Conservation (phyloP, 2,329 filamentous ascomycete species). For the Botrytis aclada region DNA sequence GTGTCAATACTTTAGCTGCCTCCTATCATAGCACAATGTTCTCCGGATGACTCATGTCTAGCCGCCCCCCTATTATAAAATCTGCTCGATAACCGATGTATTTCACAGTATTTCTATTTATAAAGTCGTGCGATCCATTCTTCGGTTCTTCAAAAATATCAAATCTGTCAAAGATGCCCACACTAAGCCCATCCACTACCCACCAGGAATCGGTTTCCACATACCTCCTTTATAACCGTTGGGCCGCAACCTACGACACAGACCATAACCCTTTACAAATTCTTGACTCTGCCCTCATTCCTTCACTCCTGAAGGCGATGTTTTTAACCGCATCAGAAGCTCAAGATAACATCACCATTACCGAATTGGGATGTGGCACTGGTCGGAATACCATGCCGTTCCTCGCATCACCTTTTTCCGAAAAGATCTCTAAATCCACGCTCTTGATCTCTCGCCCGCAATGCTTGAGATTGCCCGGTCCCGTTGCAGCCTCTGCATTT, state of each 20-base stretch:
- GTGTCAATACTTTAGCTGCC: not conserved
- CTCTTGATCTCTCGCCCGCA: conserved; percentile 51
- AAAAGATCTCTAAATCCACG: conserved; percentile 33
- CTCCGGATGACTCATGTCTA: not conserved
- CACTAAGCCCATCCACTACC: conserved; percentile 21
- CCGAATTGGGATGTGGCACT: conserved; percentile 64
- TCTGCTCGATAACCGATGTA: not conserved
- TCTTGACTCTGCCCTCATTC: conserved; percentile 57
- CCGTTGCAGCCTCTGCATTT: conserved; percentile 13
- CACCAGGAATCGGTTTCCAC: conserved; percentile 40
- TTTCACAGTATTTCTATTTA: not conserved
- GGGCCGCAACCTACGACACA: conserved; percentile 57
- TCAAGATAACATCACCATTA: conserved; percentile 41
- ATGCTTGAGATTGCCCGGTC: conserved; percentile 55
- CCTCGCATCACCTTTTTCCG: conserved; percentile 27
- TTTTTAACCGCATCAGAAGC: conserved; percentile 36
- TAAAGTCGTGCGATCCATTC: not conserved
- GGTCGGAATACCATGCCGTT: conserved; percentile 60
- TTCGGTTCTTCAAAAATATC: not conserved
- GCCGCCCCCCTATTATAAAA: not conserved
- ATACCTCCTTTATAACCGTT: conserved; percentile 47
- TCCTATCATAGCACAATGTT: not conserved
- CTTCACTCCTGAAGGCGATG: conserved; percentile 48
- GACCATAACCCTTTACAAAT: conserved; percentile 66
- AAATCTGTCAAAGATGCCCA: not conserved